Percentiles rank a stretch among this genome's conserved stretches.
These are phyloP conservation scores for Skeletonema costatum DNA, from an alignment of 108 stramenopile genomes.

Conservation along the genomic window DNA sequence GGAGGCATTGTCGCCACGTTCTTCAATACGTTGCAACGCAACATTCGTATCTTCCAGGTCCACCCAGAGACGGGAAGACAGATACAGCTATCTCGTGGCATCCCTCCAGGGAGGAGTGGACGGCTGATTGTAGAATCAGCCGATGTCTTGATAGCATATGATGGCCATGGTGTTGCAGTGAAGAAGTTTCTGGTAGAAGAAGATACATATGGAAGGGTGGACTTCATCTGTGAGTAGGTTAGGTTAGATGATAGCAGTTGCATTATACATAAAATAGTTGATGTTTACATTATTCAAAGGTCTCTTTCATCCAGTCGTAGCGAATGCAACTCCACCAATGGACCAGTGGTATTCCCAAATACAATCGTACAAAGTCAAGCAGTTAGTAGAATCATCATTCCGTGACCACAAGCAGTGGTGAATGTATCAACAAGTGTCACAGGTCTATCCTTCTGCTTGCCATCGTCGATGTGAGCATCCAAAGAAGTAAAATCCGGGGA, in stretches of 20 bases:
- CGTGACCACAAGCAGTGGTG: slow-evolving; percentile 81
- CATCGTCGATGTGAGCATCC: slow-evolving; percentile 68
- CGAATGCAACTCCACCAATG: slow-evolving; percentile 60
- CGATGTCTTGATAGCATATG: slow-evolving; percentile 43
- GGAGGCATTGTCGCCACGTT: slow-evolving; percentile 41
- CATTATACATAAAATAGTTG: background rate
- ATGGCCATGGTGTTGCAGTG: slow-evolving; percentile 40
- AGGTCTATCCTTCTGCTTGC: slow-evolving; percentile 15
- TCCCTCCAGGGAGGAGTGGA: slow-evolving; percentile 40
- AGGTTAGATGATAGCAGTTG: background rate
- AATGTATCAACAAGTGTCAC: slow-evolving; percentile 77
- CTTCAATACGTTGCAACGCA: slow-evolving; percentile 28
- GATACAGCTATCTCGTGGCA: slow-evolving; percentile 34
- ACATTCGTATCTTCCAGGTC: slow-evolving; percentile 32
- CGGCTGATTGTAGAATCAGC: slow-evolving; percentile 24
- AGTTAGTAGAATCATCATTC: slow-evolving; percentile 93
- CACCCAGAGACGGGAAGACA: slow-evolving; percentile 37
- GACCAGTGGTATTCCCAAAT: slow-evolving; percentile 79
- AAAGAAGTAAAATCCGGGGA: slow-evolving; percentile 90
- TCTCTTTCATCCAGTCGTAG: slow-evolving; percentile 12
- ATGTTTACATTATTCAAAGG: background rate
- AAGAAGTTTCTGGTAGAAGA: slow-evolving; percentile 42
- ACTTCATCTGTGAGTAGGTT: slow-evolving; percentile 21
- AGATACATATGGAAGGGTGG: slow-evolving; percentile 12
- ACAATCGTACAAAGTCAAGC: slow-evolving; percentile 91